Base-by-base conservation (phyloP, 2,329 filamentous ascomycete species). In the Biscogniauxia marginata region DNA sequence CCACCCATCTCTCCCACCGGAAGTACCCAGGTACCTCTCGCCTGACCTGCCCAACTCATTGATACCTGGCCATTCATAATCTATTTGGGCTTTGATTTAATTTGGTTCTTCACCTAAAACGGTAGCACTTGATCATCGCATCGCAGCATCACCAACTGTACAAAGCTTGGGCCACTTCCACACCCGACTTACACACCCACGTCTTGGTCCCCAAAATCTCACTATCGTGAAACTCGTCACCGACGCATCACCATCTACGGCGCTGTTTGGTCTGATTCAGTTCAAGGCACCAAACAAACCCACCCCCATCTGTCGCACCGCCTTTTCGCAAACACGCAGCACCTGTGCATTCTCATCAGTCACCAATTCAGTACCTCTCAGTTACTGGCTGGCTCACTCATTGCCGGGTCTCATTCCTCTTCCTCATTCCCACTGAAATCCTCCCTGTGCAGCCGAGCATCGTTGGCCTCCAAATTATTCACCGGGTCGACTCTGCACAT, bases 11-110 rank as follows among this genome's bases (percentile, higher is more conserved):
- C n/a, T 39, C 52, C 55, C 56, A 44, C 22, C 47, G 55, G 50
- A 67, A 65, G 65, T 67, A 67, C 65, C 65, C 19, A 64, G 47
- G 65, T 67, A 67, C 63, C 60, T 52, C 51, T 62, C 45, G 22
- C 49, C 30, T 54, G 56, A 51, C 58, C 54, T 54, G 56, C 56
- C 52, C 55, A 55, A 53, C 53, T 56, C 56, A 50, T 59, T 56
- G 51, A 60, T 58, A 59, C 48, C 43, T 57, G 19, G 24, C 34
- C 45, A 19, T 43, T 46, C 50, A 55, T 63, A 55, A 56, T 59
- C 60, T 60, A 60, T 60, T 61, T 56, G 45, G 49, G 54, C 65
- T 61, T 59, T 63, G 63, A 58, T 63, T 56, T 53, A 53, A 57
- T 58, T 62, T 51, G 62, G 55, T 63, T 61, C 60, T 64, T 66